These are phyloP conservation scores for Phytomonas francai DNA, from an alignment of 208 protist species.

Conservation along the genomic window DNA sequence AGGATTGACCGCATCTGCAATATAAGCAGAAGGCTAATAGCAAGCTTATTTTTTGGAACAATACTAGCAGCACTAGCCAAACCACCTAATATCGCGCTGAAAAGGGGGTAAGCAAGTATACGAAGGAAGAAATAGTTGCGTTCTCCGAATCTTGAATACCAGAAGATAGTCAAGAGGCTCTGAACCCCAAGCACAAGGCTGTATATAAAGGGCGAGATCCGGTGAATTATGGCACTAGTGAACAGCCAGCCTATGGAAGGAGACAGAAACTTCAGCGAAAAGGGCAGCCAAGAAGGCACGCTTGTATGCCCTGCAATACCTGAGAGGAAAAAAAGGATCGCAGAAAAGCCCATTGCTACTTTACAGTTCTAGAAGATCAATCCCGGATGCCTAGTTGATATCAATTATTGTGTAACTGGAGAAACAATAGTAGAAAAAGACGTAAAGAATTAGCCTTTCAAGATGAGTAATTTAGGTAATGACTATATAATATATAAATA, in stretches of 20 bases:
- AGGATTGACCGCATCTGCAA: constrained; percentile 9
- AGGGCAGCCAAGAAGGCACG: neutral
- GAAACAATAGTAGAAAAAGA: neutral
- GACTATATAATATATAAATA: neutral
- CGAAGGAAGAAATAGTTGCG: neutral
- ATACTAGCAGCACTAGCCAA: neutral
- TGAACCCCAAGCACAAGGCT: neutral
- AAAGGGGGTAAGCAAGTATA: neutral
- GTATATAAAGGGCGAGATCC: neutral
- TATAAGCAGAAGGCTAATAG: neutral
- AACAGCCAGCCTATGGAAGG: neutral
- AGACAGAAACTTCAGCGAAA: neutral
- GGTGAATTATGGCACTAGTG: neutral
- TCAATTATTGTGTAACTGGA: constrained; percentile 2
- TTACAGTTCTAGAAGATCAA: neutral
- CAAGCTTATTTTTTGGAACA: constrained; percentile 1
- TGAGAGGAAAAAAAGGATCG: neutral
- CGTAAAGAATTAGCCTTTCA: neutral
- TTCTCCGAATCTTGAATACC: neutral
- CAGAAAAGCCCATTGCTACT: neutral
- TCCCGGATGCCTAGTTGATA: neutral
- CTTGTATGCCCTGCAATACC: neutral
- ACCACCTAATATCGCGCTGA: neutral
- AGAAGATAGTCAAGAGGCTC: neutral
- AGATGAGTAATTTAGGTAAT: constrained; percentile 2